Evolutionary conservation across 306 rosid genomes (phyloP).

Genomic region (Prinsepia uniflora): DNA sequence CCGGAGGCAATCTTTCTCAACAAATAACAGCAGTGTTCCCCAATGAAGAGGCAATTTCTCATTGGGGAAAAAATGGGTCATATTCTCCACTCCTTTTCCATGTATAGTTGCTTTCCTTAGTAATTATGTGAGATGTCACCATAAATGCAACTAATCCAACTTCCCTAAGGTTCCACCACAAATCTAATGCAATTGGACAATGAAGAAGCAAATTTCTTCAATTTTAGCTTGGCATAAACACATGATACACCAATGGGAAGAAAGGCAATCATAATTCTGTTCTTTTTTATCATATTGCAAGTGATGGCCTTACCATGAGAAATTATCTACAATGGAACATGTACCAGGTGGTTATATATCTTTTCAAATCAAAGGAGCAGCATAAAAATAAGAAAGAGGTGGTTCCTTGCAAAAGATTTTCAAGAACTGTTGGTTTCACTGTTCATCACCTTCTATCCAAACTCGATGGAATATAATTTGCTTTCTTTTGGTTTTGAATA

Average conservation of each 20-base stretch:
- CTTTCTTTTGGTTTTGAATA: conserved; percentile 1
- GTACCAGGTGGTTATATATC: background rate
- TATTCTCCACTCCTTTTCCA: background rate
- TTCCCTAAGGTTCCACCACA: background rate
- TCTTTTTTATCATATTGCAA: background rate
- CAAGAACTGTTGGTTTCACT: background rate
- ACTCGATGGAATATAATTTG: background rate
- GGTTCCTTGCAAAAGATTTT: conserved; percentile 7
- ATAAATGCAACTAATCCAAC: background rate
- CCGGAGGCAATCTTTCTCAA: background rate
- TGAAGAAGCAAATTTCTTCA: background rate
- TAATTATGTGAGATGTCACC: background rate
- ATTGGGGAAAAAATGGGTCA: background rate
- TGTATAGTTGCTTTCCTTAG: background rate
- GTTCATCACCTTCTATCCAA: background rate
- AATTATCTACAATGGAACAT: background rate
- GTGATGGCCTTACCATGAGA: background rate
- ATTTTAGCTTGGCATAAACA: background rate
- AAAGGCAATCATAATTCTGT: background rate
- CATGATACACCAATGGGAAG: background rate
- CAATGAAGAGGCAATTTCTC: background rate
- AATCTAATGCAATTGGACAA: background rate
- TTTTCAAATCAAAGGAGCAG: background rate
- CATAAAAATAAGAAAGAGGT: background rate
- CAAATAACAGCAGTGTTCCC: background rate